These are phyloP conservation scores for Geotrichum cucujoidarum DNA, from an alignment of 1,139 yeast species.

Conservation along the genomic window DNA sequence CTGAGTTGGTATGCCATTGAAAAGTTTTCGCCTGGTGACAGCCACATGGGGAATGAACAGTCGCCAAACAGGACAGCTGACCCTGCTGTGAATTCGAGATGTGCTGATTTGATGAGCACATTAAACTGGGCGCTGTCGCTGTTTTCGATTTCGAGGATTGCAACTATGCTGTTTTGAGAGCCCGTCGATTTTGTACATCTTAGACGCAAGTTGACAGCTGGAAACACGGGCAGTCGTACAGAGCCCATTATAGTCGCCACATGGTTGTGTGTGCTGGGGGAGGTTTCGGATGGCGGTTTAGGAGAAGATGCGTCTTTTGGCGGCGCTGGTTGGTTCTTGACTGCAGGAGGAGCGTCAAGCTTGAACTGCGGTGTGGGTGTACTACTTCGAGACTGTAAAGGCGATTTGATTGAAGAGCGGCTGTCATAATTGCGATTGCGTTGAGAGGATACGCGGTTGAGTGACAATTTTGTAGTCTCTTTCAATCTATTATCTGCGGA, in stretches of 20 bases:
- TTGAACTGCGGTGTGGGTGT: conserved; percentile 11
- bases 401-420: conserved; percentile 6
- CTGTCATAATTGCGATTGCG: not conserved
- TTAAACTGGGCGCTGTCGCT: conserved; percentile 38
- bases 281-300: not conserved
- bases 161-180: conserved; percentile 47
- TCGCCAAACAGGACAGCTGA: conserved; percentile 38
- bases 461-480: conserved; percentile 16
- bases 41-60: conserved; percentile 33
- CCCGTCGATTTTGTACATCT: conserved; percentile 57
- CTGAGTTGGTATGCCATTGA: conserved; percentile 32
- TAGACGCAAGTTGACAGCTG: conserved; percentile 51
- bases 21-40: conserved; percentile 35
- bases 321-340: conserved; percentile 3
- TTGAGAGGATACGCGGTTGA: conserved; percentile 12
- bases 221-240: conserved; percentile 41
- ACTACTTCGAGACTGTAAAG: conserved; percentile 12
- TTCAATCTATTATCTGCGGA: conserved; percentile 21
- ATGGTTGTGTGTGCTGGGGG: conserved; percentile 3
- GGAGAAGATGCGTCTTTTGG: not conserved
- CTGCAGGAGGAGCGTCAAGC: conserved; percentile 11
- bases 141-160: conserved; percentile 54
- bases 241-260: conserved; percentile 12
- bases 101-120: conserved; percentile 37
- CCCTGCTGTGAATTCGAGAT: conserved; percentile 43